Evolutionary conservation across 2,329 filamentous ascomycete species (phyloP).

Genomic region (Dactylellina haptotyla): DNA sequence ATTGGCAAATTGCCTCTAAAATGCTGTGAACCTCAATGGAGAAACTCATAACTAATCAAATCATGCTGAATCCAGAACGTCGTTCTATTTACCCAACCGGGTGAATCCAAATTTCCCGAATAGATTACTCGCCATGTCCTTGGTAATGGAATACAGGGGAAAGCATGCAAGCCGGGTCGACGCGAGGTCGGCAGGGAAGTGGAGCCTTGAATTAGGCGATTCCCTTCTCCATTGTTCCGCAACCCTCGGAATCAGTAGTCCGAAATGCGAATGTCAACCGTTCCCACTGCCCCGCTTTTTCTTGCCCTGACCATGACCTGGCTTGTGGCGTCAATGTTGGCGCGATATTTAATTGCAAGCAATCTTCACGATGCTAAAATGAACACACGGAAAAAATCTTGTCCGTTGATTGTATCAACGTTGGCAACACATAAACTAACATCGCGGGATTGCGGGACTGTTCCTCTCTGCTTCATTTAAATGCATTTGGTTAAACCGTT

Average conservation of each 20-base stretch:
- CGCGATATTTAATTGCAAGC: too few relatives aligned
- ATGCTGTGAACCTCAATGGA: too few relatives aligned
- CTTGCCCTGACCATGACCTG: slow-evolving; percentile 17
- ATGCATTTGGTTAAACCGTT: too few relatives aligned
- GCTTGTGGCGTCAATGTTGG: background rate
- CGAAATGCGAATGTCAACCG: background rate
- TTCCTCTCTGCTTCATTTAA: too few relatives aligned
- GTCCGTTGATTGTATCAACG: too few relatives aligned
- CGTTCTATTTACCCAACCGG: background rate
- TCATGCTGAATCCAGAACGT: background rate
- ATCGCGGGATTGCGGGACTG: too few relatives aligned
- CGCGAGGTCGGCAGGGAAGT: slow-evolving; percentile 15
- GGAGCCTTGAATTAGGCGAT: background rate
- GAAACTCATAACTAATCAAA: background rate
- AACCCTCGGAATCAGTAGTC: background rate
- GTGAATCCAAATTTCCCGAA: background rate
- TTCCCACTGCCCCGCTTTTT: slow-evolving; percentile 21
- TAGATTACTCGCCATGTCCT: slow-evolving; percentile 6
- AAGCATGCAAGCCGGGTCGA: slow-evolving; percentile 7
- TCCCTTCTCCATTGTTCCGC: slow-evolving; percentile 18
- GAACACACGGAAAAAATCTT: background rate
- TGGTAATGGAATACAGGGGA: slow-evolving; percentile 14
- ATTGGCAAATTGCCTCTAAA: too few relatives aligned
- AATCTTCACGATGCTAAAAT: background rate
- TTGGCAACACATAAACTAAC: too few relatives aligned